A percentile compares a stretch with the other conserved stretches of the same genome.
Conservation (phyloP, 2,329 filamentous ascomycete species). For the Fusarium succisae region DNA sequence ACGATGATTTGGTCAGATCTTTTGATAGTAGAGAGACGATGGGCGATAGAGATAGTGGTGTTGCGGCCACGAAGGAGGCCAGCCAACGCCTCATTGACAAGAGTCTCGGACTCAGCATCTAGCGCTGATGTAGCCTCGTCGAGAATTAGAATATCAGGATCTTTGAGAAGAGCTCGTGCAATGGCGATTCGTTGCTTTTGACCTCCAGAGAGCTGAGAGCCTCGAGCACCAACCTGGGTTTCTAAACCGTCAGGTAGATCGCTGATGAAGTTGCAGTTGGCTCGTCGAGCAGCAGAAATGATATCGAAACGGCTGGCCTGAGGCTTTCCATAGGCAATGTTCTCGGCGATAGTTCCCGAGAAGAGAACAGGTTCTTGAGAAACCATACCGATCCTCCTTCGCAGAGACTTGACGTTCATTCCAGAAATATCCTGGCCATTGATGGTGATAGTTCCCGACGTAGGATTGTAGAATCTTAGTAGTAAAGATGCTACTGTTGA, state of each 20-base stretch:
- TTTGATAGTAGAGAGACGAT: constrained; percentile 95
- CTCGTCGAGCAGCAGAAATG: constrained; percentile 84
- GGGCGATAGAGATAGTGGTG: constrained; percentile 97
- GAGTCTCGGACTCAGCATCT: constrained; percentile 94
- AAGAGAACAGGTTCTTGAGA: constrained; percentile 95
- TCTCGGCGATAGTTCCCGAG: constrained; percentile 84
- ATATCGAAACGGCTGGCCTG: constrained; percentile 82
- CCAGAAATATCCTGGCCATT: constrained; percentile 82
- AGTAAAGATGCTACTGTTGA: constrained; percentile 94
- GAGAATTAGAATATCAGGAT: constrained; percentile 95
- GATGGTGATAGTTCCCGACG: constrained; percentile 79
- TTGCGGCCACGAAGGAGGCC: constrained; percentile 85
- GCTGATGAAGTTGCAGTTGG: constrained; percentile 95
- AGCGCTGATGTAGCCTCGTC: constrained; percentile 96
- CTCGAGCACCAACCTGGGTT: constrained; percentile 90
- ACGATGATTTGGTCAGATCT: constrained; percentile 95
- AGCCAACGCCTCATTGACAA: constrained; percentile 90
- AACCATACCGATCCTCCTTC: constrained; percentile 93
- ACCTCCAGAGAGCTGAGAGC: constrained; percentile 92
- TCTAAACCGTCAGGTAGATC: constrained; percentile 97
- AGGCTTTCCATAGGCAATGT: constrained; percentile 91
- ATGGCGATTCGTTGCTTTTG: constrained; percentile 99
- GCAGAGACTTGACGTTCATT: constrained; percentile 93
- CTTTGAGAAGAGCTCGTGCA: constrained; percentile 90
- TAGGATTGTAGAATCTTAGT: constrained; percentile 90